Base-by-base conservation (phyloP, 352 stramenopile species). In the Pythium apleroticum region DNA sequence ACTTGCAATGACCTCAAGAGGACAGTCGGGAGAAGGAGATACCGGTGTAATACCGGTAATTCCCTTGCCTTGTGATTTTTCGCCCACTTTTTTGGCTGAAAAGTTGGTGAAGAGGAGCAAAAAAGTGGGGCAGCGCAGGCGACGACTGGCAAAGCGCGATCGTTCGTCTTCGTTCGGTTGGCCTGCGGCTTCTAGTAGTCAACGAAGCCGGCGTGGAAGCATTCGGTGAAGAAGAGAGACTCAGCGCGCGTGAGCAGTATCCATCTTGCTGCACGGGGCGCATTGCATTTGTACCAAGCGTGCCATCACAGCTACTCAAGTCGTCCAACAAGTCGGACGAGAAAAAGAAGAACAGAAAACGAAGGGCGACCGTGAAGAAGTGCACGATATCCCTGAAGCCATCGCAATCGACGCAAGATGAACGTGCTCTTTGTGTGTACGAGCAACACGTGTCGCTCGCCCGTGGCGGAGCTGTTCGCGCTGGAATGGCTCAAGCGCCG, bases 401-500 rank as follows among this genome's bases (percentile, higher is more conserved):
- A 41, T 41, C 14, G 5, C 5, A 19, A 12, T 41, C 15, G 35
- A 17, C 1, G 35, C 14, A 41, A 17, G 35, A 91, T 91, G 83
- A 86, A 91, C 69, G 74, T 95, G 30, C 68, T 95, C 55, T 95
- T 95, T 48, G 84, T 93, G 50, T 95, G 86, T 73, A 91, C 86
- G 33, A 92, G 86, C 72, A 95, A 95, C 71, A 93, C 84, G 57
- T 93, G 84, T 63, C 81, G 86, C 37, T 95, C 86, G 48, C 82
- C 86, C 6, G 83, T 91, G 50, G 80, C 84, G 0, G 84, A 95
- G 73, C 64, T 81, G 28, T 90, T 93, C 45, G 81, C 86, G 7
- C 77, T 92, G 55, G 80, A 95, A 56, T 95, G 86, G 80, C 83
- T 95, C 52, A 78, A 80, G 39, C 81, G 80, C 25, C 77, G 81